These are phyloP conservation scores for Nemania sp. DNA, from an alignment of 2,329 filamentous ascomycete genomes.

Conservation along the genomic window DNA sequence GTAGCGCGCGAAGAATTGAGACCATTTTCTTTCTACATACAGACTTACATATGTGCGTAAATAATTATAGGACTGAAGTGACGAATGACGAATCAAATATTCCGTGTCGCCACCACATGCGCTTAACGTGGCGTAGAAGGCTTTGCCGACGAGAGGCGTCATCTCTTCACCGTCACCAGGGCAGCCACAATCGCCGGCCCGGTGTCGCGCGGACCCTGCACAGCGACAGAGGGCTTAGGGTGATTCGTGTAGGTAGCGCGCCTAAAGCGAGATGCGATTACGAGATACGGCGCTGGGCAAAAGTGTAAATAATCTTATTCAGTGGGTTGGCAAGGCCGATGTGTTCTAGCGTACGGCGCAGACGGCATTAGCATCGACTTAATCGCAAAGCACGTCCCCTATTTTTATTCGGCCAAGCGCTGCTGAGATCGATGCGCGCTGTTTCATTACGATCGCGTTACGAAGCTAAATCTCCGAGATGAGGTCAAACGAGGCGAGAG, in stretches of 20 bases:
- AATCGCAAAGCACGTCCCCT: background rate
- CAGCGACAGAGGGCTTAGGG: background rate
- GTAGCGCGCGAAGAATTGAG: background rate
- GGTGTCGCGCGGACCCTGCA: background rate
- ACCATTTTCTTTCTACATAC: background rate
- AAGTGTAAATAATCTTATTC: constrained; percentile 19
- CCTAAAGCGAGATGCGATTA: background rate
- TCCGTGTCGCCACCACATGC: too few relatives aligned
- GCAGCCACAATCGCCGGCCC: background rate
- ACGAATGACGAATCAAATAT: constrained; percentile 1
- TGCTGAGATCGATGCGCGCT: constrained; percentile 16
- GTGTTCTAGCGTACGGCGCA: constrained; percentile 18
- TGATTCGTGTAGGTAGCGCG: background rate
- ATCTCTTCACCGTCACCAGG: too few relatives aligned
- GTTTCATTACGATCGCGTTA: too few relatives aligned
- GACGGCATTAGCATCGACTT: constrained; percentile 5
- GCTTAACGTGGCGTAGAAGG: too few relatives aligned
- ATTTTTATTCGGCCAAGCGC: constrained; percentile 12
- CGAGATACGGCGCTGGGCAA: background rate
- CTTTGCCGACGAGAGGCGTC: too few relatives aligned
- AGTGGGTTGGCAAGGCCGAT: constrained; percentile 14
- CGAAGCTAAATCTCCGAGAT: too few relatives aligned
- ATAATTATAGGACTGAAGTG: background rate
- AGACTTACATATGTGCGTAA: too few relatives aligned
- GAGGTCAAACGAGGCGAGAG: too few relatives aligned